Evolutionary conservation across 305 asterid genomes (phyloP).

Genomic region (Fraxinus platypoda): DNA sequence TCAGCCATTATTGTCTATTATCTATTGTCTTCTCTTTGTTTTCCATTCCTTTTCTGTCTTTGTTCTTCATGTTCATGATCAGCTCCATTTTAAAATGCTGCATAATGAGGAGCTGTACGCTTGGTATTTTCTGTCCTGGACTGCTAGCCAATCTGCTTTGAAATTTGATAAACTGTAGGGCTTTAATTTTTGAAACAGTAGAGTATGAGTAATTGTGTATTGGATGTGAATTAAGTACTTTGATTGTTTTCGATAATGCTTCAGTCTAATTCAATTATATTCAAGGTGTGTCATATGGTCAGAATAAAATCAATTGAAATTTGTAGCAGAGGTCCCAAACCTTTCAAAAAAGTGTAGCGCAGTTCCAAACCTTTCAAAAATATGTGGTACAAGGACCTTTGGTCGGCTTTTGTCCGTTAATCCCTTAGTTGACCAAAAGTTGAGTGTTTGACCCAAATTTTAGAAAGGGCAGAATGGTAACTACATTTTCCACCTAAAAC

Average conservation of each 20-base stretch:
- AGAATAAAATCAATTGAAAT: neutral
- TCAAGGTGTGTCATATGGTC: conserved; percentile 2
- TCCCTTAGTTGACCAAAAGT: too few relatives aligned
- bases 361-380: too few relatives aligned
- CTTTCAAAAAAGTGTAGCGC: too few relatives aligned
- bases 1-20: neutral
- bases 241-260: conserved; percentile 3
- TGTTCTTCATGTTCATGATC: conserved; percentile 12
- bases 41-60: conserved; percentile 11
- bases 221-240: conserved; percentile 5
- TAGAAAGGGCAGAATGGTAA: neutral
- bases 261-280: conserved; percentile 2
- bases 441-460: neutral
- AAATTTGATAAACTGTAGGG: neutral
- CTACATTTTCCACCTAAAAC: neutral
- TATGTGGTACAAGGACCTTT: too few relatives aligned
- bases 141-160: neutral
- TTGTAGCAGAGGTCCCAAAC: too few relatives aligned
- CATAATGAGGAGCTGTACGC: neutral
- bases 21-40: neutral
- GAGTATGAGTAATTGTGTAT: conserved; percentile 6
- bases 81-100: conserved; percentile 2
- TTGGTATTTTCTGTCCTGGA: conserved; percentile 2
- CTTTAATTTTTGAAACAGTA: conserved; percentile 15
- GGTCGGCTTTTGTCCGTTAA: too few relatives aligned